Base-by-base conservation (phyloP, 306 rosid species). In the Lathyrus sativus region DNA sequence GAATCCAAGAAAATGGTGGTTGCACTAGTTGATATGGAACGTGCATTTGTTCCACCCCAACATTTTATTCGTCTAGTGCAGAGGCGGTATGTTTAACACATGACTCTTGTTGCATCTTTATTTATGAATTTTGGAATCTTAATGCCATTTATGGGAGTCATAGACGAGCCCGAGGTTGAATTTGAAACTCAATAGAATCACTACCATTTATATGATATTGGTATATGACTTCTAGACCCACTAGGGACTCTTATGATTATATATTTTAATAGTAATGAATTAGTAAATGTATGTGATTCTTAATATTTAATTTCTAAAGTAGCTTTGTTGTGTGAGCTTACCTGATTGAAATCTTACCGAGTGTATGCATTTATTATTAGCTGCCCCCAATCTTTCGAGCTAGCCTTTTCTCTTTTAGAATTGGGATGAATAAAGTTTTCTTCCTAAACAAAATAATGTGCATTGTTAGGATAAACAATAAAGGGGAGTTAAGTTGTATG, bases 41-140 rank as follows among this genome's bases (percentile, higher is more conserved):
- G 99, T 46, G 95, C 96, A 79, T 93, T 90, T 90, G 99, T 93
- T 70, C 99, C 99, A 18, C 99, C 99, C 9, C 99, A 93, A 50
- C 99, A 93, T 72, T 93, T 93, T 53, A 93, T 93, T 76, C 96
- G 99, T 75, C 84, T 93, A 65, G 95, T 93, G 78, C 97, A 93
- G 80, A 86, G 99, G 76, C 86, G 99, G 99, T 93, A 86, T 62
- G 83, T 49, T 55, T 49, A 59, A 62, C 53, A 43, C 35, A 41
- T 59, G 60, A 65, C 74, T 57, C 64, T 28, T 19, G 11, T 46
- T 63, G 29, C 54, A 64, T 59, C 54, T 67, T 41, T 17, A 64
- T 53, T 12, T 76, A 29, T 72, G 48, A 67, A 45, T 72, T 67
- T 67, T 53, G 22, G 51, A 51, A 45, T 68, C 38, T 41, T 29